Conservation (phyloP, 495 filamentous ascomycete genomes). For the Trichocladium uniseriatum region DNA sequence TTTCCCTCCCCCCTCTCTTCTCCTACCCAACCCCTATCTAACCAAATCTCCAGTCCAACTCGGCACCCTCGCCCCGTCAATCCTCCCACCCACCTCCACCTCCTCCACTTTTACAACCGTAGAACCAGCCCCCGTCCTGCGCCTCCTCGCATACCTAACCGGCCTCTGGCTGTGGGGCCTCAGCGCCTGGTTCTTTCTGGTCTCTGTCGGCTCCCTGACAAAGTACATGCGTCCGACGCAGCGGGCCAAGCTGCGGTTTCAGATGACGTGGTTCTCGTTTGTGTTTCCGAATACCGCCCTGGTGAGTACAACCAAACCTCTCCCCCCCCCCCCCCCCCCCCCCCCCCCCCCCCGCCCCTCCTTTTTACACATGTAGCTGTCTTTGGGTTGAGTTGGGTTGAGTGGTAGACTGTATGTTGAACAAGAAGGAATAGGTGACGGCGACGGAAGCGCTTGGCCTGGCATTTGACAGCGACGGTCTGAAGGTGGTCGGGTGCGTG, state of each 20-base stretch:
- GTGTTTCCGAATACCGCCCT: constrained; percentile 80
- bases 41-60: constrained; percentile 26
- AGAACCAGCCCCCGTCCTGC: constrained; percentile 31
- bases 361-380: too few species aligned
- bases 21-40: not conserved
- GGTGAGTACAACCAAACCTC: constrained; percentile 20
- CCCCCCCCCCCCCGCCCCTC: too few species aligned
- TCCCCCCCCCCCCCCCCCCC: too few species aligned
- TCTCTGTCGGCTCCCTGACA: constrained; percentile 65
- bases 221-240: constrained; percentile 50
- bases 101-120: constrained; percentile 12
- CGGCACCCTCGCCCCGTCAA: constrained; percentile 28
- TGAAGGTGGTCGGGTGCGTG: constrained; percentile 59
- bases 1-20: not conserved
- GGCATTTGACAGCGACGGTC: constrained; percentile 50
- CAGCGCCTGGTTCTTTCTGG: constrained; percentile 79
- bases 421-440: constrained; percentile 34
- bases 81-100: constrained; percentile 32
- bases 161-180: constrained; percentile 80
- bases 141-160: constrained; percentile 34
- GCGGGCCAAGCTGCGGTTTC: constrained; percentile 54
- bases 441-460: constrained; percentile 64
- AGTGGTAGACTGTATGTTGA: not conserved
- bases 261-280: constrained; percentile 85
- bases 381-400: too few species aligned